Percentiles rank a stretch among this genome's conserved stretches.
Evolutionary conservation across 768 basidiomycete species (phyloP).

Genomic region (Rhizopogon vesiculosus): DNA sequence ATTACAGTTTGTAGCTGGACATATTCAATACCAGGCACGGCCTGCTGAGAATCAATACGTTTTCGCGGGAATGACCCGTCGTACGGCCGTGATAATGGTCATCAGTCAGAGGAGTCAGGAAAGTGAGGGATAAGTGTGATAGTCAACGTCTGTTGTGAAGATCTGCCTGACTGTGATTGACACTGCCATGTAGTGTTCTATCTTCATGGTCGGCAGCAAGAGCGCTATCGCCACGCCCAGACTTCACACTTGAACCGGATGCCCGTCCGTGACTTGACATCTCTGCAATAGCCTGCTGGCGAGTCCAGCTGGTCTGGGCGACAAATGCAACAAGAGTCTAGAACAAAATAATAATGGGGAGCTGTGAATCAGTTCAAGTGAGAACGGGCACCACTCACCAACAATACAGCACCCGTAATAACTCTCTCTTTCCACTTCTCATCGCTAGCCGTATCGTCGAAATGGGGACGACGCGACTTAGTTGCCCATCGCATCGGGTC

Average conservation of each 20-base stretch:
- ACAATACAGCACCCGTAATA: conserved; percentile 49
- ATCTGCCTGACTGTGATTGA: background rate
- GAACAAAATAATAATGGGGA: background rate
- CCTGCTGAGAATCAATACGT: background rate
- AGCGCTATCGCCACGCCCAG: background rate
- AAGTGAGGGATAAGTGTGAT: background rate
- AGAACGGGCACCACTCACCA: conserved; percentile 32
- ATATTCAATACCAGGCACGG: background rate
- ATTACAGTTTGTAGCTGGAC: too few relatives aligned
- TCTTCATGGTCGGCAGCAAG: background rate
- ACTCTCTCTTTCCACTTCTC: conserved; percentile 66
- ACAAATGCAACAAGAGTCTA: conserved; percentile 32
- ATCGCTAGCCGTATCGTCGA: conserved; percentile 40
- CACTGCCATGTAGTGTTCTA: background rate
- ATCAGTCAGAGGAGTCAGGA: background rate
- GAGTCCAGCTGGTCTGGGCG: conserved; percentile 25
- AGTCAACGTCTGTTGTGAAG: background rate
- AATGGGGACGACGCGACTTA: conserved; percentile 36
- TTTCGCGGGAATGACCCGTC: background rate
- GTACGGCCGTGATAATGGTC: background rate
- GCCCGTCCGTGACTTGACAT: background rate
- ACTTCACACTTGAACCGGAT: background rate
- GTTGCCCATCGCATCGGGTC: conserved; percentile 39
- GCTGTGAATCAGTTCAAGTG: background rate
- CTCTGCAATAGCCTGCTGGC: conserved; percentile 25